Evolutionary conservation across 2,329 filamentous ascomycete species (phyloP), one percentile per base, ranked within the genome.

Genomic region (Zymoseptoria passerinii): DNA sequence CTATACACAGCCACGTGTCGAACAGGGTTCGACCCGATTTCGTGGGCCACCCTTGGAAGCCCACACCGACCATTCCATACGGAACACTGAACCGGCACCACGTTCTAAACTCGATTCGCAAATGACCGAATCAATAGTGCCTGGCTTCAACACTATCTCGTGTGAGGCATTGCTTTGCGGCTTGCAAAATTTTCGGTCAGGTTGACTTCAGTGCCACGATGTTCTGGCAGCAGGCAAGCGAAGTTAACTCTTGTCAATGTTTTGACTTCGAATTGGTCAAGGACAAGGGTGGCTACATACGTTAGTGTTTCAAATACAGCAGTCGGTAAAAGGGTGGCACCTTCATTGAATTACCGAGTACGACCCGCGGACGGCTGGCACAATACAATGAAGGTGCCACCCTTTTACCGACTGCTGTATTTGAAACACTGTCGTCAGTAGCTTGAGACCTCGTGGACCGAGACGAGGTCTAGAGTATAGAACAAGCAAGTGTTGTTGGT

Each of bases 321-420:
- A n/a, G n/a, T n/a, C n/a, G n/a, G n/a, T n/a, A n/a, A n/a, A n/a
- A n/a, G n/a, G n/a, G n/a, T n/a, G n/a, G n/a, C n/a, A n/a, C n/a
- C n/a, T n/a, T n/a, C 23, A 23, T 4, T 23, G 4, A 23, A 23
- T 23, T 23, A 4, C 23, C 23, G 4, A 23, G 23, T 23, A 23
- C 28, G 60, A 58, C 23, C 53, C 53, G 53, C 55, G 27, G 35
- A 56, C 50, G 6, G 55, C 52, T 23, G 18, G 53, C 51, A 27
- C 57, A 3, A 16, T 44, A 44, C 16, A 16, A 44, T 16, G 3
- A 44, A 16, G 0, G 35, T 44, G 35, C 23, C 13, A 44, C 13
- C 35, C 35, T 44, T 6, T 6, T 16, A 16, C 35, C 3, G 13
- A 44, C 35, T 16, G 16, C 35, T 44, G 35, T 44, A 44, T 44